Conservation (phyloP, 2,329 filamentous ascomycete species). For the Ophiostoma angusticollis region DNA sequence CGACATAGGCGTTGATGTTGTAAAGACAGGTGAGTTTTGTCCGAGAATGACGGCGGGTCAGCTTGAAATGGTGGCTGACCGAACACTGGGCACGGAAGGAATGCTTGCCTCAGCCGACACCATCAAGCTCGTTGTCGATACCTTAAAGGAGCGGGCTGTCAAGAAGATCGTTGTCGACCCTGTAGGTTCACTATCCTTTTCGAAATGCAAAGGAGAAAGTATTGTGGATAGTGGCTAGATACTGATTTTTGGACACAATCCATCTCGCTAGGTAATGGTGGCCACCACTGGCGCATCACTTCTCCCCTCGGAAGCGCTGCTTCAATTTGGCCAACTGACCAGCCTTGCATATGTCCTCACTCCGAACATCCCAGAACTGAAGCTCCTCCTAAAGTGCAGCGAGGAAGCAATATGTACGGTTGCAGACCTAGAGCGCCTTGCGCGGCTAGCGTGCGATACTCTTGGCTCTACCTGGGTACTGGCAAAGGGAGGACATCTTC, state of each 20-base stretch:
- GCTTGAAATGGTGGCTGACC: too few relatives aligned
- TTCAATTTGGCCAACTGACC: constrained; percentile 48
- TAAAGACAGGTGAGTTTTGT: constrained; percentile 64
- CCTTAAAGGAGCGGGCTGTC: constrained; percentile 45
- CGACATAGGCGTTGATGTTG: constrained; percentile 77
- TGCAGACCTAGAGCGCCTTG: constrained; percentile 56
- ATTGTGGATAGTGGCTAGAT: too few relatives aligned
- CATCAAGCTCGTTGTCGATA: constrained; percentile 53
- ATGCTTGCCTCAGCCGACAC: constrained; percentile 69
- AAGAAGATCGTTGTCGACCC: constrained; percentile 58
- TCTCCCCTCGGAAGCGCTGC: constrained; percentile 51
- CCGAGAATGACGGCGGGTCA: too few relatives aligned
- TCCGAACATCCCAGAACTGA: constrained; percentile 66
- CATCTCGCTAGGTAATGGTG: constrained; percentile 64
- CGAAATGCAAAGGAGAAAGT: too few relatives aligned
- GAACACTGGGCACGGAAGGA: constrained; percentile 34
- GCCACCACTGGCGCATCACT: constrained; percentile 65
- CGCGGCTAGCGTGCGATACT: constrained; percentile 43
- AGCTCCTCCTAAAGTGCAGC: constrained; percentile 43
- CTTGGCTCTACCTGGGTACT: constrained; percentile 72
- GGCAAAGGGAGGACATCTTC: constrained; percentile 83
- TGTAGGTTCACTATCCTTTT: constrained; percentile 34
- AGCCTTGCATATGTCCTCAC: constrained; percentile 57
- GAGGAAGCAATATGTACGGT: constrained; percentile 36
- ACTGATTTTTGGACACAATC: too few relatives aligned